Evolutionary conservation across 352 stramenopile genomes (phyloP).

Genomic region (Stephanocyclus meneghinianus): DNA sequence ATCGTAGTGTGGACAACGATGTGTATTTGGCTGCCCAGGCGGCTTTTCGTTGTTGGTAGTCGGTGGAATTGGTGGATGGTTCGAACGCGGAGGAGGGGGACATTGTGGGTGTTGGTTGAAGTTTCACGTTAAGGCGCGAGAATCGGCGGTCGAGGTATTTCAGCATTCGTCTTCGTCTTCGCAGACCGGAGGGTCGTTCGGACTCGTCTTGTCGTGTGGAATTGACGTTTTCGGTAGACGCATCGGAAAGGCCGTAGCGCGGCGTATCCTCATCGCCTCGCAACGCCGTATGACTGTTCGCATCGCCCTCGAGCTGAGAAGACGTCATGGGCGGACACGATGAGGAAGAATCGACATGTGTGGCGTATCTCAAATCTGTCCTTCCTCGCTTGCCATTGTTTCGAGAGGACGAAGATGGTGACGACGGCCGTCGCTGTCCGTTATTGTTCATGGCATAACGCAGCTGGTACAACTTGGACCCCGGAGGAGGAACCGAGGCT

Average conservation of each 20-base stretch:
- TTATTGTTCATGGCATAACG: background rate
- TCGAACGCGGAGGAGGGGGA: background rate
- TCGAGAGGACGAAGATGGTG: background rate
- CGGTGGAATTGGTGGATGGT: background rate
- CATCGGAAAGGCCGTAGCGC: background rate
- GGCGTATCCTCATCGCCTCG: background rate
- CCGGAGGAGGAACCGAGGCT: conserved; percentile 12
- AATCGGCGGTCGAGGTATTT: background rate
- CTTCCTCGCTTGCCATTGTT: background rate
- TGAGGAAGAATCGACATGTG: conserved; percentile 6
- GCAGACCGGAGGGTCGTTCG: background rate
- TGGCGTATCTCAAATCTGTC: conserved; percentile 19
- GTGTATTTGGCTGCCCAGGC: conserved; percentile 75
- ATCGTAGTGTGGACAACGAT: conserved; percentile 71
- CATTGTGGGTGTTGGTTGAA: background rate
- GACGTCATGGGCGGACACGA: background rate
- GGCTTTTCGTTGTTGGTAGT: conserved; percentile 58
- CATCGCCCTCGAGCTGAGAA: background rate
- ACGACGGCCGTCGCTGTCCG: background rate
- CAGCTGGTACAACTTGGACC: conserved; percentile 15
- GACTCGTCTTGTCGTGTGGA: background rate
- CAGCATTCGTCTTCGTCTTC: conserved; percentile 8
- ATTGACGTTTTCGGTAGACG: background rate
- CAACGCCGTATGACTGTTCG: background rate
- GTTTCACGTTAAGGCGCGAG: conserved; percentile 11